These are phyloP conservation scores for Epichloe sibirici DNA, from an alignment of 2,329 filamentous ascomycete species.

Conservation along the genomic window DNA sequence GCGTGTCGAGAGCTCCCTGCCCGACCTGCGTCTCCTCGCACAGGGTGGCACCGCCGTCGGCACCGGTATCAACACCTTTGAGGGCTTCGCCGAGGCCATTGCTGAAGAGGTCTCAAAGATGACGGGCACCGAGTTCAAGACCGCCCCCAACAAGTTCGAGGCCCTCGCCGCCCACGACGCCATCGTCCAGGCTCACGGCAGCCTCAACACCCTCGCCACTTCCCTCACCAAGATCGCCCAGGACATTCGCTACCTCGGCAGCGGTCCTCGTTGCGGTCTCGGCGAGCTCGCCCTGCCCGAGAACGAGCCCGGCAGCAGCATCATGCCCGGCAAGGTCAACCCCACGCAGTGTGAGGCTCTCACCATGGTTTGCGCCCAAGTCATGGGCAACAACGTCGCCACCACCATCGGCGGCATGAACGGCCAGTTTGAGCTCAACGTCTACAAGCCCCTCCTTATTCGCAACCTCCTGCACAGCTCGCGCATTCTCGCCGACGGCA, in stretches of 20 bases:
- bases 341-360: slow-evolving; percentile 95
- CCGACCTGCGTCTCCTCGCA: slow-evolving; percentile 74
- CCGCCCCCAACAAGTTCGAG: slow-evolving; percentile 98
- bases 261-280: slow-evolving; percentile 87
- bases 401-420: slow-evolving; percentile 91
- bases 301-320: slow-evolving; percentile 94
- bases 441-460: slow-evolving; percentile 96
- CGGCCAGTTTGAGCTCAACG: slow-evolving; percentile 97
- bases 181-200: slow-evolving; percentile 85
- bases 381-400: slow-evolving; percentile 94
- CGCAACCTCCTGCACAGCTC: slow-evolving; percentile 88
- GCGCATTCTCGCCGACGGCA: slow-evolving; percentile 78
- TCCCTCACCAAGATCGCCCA: slow-evolving; percentile 98
- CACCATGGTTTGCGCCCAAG: slow-evolving; percentile 95
- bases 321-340: slow-evolving; percentile 99
- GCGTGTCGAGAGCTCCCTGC: slow-evolving; percentile 71
- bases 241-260: slow-evolving; percentile 94
- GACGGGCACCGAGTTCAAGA: slow-evolving; percentile 88
- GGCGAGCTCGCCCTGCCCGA: slow-evolving; percentile 89
- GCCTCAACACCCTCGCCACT: slow-evolving; percentile 81
- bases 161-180: slow-evolving; percentile 92
- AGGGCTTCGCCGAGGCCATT: slow-evolving; percentile 88
- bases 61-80: slow-evolving; percentile 94
- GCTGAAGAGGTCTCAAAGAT: slow-evolving; percentile 83
- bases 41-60: slow-evolving; percentile 96